Conservation (phyloP, 2,329 filamentous ascomycete genomes). For the Phaeoacremonium minimum region DNA sequence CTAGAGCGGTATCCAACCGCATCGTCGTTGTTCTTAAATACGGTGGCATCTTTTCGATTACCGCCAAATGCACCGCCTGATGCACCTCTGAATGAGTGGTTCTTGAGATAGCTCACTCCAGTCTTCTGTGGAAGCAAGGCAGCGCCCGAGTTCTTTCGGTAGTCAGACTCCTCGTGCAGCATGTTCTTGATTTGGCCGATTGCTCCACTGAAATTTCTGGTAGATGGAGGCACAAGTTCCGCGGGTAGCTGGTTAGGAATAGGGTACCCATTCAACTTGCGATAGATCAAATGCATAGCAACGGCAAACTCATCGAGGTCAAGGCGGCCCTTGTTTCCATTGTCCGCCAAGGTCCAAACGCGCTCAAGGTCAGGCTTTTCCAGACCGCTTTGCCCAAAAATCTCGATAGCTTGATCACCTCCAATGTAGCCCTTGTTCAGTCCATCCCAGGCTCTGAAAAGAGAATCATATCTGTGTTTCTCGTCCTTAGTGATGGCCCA, state of each 20-base stretch:
- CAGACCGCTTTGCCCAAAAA: conserved; percentile 92
- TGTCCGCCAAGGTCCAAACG: conserved; percentile 92
- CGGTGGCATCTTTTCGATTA: conserved; percentile 86
- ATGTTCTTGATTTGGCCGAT: conserved; percentile 90
- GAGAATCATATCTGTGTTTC: conserved; percentile 91
- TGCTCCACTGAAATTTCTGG: conserved; percentile 86
- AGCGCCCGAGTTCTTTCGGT: conserved; percentile 83
- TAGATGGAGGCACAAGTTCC: conserved; percentile 91
- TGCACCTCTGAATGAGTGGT: conserved; percentile 75
- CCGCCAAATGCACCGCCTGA: conserved; percentile 50
- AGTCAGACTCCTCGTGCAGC: conserved; percentile 83
- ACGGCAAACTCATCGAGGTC: conserved; percentile 98
- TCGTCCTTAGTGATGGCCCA: conserved; percentile 99
- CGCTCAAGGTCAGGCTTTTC: conserved; percentile 86
- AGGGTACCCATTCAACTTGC: conserved; percentile 93
- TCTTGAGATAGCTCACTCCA: conserved; percentile 97
- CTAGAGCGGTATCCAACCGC: conserved; percentile 90
- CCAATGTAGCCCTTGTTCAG: conserved; percentile 88
- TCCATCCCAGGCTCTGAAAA: conserved; percentile 96
- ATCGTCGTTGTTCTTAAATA: conserved; percentile 95
- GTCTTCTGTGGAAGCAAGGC: conserved; percentile 91
- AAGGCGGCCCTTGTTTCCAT: conserved; percentile 87
- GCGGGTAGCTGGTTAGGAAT: conserved; percentile 82
- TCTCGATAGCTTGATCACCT: conserved; percentile 90
- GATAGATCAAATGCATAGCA: conserved; percentile 98